phyloP scores from a whole-genome alignment of 1,284 basidiomycete genomes.

The Cryptococcus sp. region DNA sequence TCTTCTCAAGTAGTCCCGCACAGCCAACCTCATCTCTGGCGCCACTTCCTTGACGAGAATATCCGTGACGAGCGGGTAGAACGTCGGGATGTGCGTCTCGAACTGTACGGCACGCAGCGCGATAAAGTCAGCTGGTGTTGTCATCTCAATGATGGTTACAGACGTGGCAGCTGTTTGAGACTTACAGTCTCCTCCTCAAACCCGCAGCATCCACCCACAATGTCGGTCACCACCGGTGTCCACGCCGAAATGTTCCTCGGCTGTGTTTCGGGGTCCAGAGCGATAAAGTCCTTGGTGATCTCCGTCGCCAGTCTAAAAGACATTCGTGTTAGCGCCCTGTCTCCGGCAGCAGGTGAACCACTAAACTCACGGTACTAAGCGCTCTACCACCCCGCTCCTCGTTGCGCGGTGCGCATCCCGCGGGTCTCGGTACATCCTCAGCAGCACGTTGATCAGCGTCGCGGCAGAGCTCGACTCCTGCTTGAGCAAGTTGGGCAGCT shows the following conservation, averaged over 20 bases:
- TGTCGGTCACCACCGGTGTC: conserved; percentile 95
- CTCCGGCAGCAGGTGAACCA: not conserved
- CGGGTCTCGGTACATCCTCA: conserved; percentile 93
- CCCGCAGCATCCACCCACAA: conserved; percentile 80
- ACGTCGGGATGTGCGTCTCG: conserved; percentile 71
- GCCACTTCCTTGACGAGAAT: conserved; percentile 74
- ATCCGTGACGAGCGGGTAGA: conserved; percentile 81
- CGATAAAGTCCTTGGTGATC: conserved; percentile 86
- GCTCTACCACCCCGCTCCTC: conserved; percentile 77
- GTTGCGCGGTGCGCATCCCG: conserved; percentile 77
- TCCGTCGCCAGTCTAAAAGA: conserved; percentile 73
- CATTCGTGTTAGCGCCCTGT: not conserved
- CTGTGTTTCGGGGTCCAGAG: conserved; percentile 85
- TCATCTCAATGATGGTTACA: not conserved
- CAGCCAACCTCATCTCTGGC: conserved; percentile 70
- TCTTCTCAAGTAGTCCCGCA: conserved; percentile 68
- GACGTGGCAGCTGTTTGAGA: no score
- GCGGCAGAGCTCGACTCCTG: conserved; percentile 97
- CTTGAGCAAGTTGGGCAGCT: conserved; percentile 94
- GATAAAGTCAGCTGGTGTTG: not conserved
- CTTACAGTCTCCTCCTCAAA: conserved; percentile 85
- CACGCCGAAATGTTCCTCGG: conserved; percentile 94
- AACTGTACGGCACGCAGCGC: conserved; percentile 58
- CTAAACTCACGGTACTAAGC: conserved; percentile 77
- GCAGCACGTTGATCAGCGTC: conserved; percentile 85